These are phyloP conservation scores for Syzygium aromaticum DNA, from an alignment of 345 rosid genomes.

Conservation along the genomic window DNA sequence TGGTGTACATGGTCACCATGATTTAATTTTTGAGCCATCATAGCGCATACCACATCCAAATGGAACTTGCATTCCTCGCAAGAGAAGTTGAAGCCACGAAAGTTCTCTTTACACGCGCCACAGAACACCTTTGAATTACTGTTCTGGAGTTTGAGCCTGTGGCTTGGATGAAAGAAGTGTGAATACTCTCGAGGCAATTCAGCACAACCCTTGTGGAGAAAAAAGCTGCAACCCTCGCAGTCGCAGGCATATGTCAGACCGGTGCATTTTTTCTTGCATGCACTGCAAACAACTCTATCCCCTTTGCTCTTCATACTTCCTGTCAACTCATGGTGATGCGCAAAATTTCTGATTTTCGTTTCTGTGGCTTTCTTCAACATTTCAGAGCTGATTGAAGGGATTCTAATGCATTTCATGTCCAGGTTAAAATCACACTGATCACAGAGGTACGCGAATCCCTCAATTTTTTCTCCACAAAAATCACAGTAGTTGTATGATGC, in stretches of 20 bases:
- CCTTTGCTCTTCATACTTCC: neutral
- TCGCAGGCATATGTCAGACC: neutral
- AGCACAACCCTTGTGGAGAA: neutral
- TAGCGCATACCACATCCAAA: neutral
- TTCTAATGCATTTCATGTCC: rapidly evolving
- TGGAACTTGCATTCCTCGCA: neutral
- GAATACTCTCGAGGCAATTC: neutral
- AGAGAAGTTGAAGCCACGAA: neutral
- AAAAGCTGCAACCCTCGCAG: neutral
- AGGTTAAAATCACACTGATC: neutral
- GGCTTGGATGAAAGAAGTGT: neutral
- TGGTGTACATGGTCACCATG: neutral
- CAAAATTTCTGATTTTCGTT: neutral
- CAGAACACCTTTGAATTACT: neutral
- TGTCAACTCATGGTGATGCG: neutral
- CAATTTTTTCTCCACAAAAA: neutral
- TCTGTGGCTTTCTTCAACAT: neutral
- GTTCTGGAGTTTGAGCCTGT: neutral
- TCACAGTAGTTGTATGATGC: neutral
- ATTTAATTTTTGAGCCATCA: neutral
- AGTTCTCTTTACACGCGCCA: rapidly evolving
- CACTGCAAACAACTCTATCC: neutral
- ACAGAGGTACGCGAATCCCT: neutral
- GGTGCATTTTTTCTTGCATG: neutral
- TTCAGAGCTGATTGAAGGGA: neutral